Evolutionary conservation across 169 alveolate species (phyloP).

Genomic region (Plasmodium adleri): DNA sequence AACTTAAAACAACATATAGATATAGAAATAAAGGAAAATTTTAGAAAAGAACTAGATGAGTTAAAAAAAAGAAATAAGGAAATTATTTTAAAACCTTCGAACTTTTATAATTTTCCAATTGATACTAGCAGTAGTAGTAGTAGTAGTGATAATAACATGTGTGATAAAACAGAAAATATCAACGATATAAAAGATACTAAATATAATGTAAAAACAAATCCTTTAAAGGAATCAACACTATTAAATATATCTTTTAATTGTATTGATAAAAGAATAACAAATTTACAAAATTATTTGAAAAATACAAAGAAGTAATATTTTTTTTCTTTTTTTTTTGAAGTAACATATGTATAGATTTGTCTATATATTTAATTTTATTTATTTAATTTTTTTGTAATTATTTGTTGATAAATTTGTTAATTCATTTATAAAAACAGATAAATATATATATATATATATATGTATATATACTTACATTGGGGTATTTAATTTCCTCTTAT

Average conservation of each 20-base stretch:
- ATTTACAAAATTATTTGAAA: slow-evolving; percentile 61
- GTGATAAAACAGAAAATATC: neutral
- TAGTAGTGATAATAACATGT: neutral
- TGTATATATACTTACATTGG: too few species aligned
- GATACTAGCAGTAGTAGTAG: slow-evolving; percentile 48
- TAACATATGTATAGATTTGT: neutral
- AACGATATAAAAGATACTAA: neutral
- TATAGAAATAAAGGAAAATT: slow-evolving; percentile 23
- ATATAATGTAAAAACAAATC: slow-evolving; percentile 9
- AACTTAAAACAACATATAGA: slow-evolving; percentile 23
- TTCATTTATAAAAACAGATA: too few species aligned
- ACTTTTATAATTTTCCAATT: slow-evolving; percentile 16
- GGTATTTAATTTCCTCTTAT: too few species aligned
- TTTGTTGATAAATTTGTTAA: too few species aligned
- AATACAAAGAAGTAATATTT: slow-evolving; percentile 21
- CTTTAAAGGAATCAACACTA: slow-evolving; percentile 27
- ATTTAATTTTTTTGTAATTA: too few species aligned
- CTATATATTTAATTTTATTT: too few species aligned
- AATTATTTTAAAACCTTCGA: slow-evolving; percentile 24
- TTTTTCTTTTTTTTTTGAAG: neutral
- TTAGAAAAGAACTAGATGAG: slow-evolving; percentile 49
- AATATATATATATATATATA: too few species aligned
- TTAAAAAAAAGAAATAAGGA: slow-evolving; percentile 47
- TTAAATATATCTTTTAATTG: slow-evolving; percentile 47
- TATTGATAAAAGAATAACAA: slow-evolving; percentile 54